phyloP scores from a whole-genome alignment of 2,329 filamentous ascomycete genomes.

The Cytospora leucostoma region DNA sequence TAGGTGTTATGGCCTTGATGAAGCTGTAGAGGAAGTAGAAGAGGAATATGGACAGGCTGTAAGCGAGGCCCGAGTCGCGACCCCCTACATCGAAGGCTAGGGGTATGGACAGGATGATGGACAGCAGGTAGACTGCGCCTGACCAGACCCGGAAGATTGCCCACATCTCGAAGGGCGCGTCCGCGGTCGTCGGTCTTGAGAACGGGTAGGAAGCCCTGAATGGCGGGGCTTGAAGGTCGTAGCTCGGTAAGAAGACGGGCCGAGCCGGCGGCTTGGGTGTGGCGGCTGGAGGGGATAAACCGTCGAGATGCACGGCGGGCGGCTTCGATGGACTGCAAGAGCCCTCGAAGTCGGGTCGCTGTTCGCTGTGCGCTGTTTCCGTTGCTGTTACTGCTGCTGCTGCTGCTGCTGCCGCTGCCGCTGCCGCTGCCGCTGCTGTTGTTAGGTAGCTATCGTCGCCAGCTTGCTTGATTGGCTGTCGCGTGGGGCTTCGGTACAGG shows the following conservation, averaged over 20 bases:
- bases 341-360: too few species aligned
- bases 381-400: background rate
- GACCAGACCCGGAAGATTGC: conserved; percentile 77
- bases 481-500: conserved; percentile 25
- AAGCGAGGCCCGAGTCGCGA: conserved; percentile 88
- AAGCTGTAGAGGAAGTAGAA: conserved; percentile 91
- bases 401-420: background rate
- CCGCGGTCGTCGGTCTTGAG: conserved; percentile 31
- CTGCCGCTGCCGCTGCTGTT: background rate
- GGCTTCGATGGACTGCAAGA: background rate
- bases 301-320: background rate
- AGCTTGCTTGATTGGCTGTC: background rate
- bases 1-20: conserved; percentile 79
- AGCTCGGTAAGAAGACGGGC: conserved; percentile 11
- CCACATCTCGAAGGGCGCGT: conserved; percentile 62
- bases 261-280: conserved; percentile 6
- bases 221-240: background rate
- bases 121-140: conserved; percentile 82
- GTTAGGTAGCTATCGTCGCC: background rate
- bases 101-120: conserved; percentile 92
- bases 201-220: background rate
- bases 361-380: background rate
- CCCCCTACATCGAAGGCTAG: conserved; percentile 98
- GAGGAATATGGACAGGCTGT: conserved; percentile 82
- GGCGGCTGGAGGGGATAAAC: background rate